Evolutionary conservation across 2,329 filamentous ascomycete genomes (phyloP).

Genomic region (Colletotrichum orbiculare): DNA sequence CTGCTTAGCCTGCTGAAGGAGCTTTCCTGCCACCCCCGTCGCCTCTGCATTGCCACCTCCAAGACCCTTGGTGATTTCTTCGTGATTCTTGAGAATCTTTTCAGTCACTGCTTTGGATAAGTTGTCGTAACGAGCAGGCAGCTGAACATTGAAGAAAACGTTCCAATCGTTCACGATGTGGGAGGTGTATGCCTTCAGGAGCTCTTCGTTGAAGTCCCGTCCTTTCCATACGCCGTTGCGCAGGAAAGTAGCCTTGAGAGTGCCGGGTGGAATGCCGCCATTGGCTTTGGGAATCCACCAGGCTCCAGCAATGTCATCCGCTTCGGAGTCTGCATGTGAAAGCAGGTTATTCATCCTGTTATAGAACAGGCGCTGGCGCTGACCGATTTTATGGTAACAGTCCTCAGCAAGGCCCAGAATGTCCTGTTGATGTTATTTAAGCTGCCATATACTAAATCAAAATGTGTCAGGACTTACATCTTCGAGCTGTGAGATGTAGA

Average conservation of each 20-base stretch:
- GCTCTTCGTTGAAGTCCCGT: conserved; percentile 11
- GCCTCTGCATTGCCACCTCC: too few species aligned
- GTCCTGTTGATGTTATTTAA: too few species aligned
- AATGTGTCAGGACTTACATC: not conserved
- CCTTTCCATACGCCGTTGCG: not conserved
- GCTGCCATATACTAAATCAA: too few species aligned
- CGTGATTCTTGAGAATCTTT: not conserved
- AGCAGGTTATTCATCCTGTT: not conserved
- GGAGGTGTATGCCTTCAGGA: not conserved
- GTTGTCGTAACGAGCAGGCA: not conserved
- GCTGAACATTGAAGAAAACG: not conserved
- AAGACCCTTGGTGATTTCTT: too few species aligned
- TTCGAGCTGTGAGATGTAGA: not conserved
- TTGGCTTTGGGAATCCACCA: not conserved
- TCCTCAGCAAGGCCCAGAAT: too few species aligned
- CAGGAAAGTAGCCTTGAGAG: not conserved
- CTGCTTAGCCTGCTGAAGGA: too few species aligned
- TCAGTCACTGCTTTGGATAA: not conserved
- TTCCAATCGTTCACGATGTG: not conserved
- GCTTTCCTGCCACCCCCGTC: too few species aligned
- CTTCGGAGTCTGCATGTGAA: not conserved
- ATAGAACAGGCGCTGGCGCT: not conserved
- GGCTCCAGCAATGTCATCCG: not conserved
- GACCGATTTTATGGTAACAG: too few species aligned
- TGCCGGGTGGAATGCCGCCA: not conserved